phyloP scores from a whole-genome alignment of 306 rosid species.

The Pueraria montana region DNA sequence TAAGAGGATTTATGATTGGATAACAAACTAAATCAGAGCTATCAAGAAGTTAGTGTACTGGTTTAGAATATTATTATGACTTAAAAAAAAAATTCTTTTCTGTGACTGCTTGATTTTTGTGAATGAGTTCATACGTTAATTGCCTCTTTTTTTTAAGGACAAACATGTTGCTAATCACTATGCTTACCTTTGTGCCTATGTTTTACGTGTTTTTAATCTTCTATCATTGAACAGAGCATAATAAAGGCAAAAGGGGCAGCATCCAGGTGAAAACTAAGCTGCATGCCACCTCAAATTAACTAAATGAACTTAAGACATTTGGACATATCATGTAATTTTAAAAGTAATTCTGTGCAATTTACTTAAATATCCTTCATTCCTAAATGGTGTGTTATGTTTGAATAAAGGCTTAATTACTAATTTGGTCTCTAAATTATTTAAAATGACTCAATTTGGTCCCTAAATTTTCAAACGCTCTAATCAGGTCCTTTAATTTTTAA shows the following conservation, averaged over 20 bases:
- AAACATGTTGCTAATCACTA: neutral
- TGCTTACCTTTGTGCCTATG: slow-evolving; percentile 19
- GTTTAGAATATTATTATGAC: slow-evolving; percentile 4
- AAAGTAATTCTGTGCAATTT: slow-evolving; percentile 25
- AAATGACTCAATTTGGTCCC: no score
- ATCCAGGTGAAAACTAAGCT: slow-evolving; percentile 6
- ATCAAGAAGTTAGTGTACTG: neutral
- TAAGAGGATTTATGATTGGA: slow-evolving; percentile 13
- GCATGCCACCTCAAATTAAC: slow-evolving; percentile 15
- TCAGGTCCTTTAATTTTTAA: no score
- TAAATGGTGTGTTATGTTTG: slow-evolving; percentile 1
- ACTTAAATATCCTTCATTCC: slow-evolving; percentile 32
- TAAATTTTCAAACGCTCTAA: no score
- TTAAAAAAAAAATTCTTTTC: neutral
- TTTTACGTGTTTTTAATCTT: slow-evolving; percentile 27
- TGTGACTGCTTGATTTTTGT: neutral
- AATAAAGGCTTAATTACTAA: no score
- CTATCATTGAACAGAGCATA: slow-evolving; percentile 24
- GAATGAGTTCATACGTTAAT: neutral
- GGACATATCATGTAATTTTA: slow-evolving; percentile 32
- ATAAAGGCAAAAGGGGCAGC: slow-evolving; percentile 7
- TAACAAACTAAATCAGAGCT: slow-evolving; percentile 22
- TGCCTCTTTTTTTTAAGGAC: neutral
- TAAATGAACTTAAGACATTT: slow-evolving; percentile 39
- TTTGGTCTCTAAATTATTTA: no score